Evolutionary conservation across 805 yeast genomes (phyloP), one percentile per base, ranked within the genome.

Genomic region (Schizosaccharomyces lindneri): DNA sequence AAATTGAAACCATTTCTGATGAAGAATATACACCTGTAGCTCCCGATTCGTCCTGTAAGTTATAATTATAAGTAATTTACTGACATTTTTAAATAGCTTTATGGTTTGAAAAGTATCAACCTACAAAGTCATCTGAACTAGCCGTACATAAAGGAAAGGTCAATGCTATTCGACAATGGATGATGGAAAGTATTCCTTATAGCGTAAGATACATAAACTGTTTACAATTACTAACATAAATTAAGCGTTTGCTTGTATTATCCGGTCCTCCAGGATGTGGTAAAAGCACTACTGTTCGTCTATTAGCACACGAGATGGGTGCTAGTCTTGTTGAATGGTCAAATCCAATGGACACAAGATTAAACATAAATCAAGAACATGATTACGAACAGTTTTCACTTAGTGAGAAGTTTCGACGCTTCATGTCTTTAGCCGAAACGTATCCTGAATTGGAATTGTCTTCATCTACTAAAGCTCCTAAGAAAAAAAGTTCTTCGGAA

Each of bases 181-280:
- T 57, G 60, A 6, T 2, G 2, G 31, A 51, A 51, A 7, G 4
- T 9, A 15, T 13, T 46, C 24, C 27, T 15, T 13, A 15, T 6
- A 46, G 27, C 7, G 51, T 46, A 24, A 36, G 41, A 9, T 46
- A 17, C 13, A 2, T 43, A 1, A 43, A 1, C 3, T 43, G 3
- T 43, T 36, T 21, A 17, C 15, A 9, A 6, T n/a, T 55, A 19
- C 41, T 29, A 55, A 55, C 48, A 41, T 7, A 39, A 11, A 1
- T 21, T 19, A 19, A 36, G 48, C 43, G 60, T 15, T 36, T 57
- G 7, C 48, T 57, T 1, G 43, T 57, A 6, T 19, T 57, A 17
- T 57, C 27, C 27, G 60, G 60, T 31, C 60, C 60, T n/a, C 27
- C 60, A 3, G 60, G 60, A 29, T 36, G 48, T n/a, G 60, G 60